phyloP scores from a whole-genome alignment of 2,329 filamentous ascomycete species.

The Pseudocercospora vitis region DNA sequence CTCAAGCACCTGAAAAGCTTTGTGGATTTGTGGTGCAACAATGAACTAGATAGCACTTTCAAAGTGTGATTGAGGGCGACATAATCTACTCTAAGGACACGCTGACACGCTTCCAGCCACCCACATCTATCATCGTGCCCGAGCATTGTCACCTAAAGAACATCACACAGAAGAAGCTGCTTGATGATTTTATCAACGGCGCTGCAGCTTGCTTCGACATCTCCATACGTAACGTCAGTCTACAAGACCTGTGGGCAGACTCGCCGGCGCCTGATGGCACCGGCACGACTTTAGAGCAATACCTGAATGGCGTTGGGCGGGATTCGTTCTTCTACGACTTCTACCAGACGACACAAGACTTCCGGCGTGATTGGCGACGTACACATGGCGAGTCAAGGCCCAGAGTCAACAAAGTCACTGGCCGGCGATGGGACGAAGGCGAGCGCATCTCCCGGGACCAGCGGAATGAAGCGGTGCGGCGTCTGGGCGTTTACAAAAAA shows the following conservation, averaged over 20 bases:
- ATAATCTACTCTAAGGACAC: too few species aligned
- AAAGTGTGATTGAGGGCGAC: not conserved
- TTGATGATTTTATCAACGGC: not conserved
- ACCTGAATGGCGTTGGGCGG: not conserved
- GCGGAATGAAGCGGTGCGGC: not conserved
- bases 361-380: not conserved
- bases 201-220: not conserved
- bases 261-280: not conserved
- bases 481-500: not conserved
- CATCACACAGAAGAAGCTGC: not conserved
- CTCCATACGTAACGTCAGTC: not conserved
- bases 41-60: not conserved
- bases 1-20: not conserved
- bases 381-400: not conserved
- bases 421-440: slow-evolving; percentile 5
- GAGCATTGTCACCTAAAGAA: not conserved
- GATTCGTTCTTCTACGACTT: slow-evolving; percentile 14
- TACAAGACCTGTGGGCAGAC: not conserved
- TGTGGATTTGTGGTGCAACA: not conserved
- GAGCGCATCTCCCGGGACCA: not conserved
- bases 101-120: slow-evolving; percentile 4
- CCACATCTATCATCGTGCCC: not conserved
- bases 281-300: not conserved
- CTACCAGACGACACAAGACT: not conserved
- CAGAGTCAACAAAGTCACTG: slow-evolving; percentile 1